Evolutionary conservation across 2,329 filamentous ascomycete genomes (phyloP), one percentile per base, ranked within the genome.

Genomic region (Cladobotryum protrusum): DNA sequence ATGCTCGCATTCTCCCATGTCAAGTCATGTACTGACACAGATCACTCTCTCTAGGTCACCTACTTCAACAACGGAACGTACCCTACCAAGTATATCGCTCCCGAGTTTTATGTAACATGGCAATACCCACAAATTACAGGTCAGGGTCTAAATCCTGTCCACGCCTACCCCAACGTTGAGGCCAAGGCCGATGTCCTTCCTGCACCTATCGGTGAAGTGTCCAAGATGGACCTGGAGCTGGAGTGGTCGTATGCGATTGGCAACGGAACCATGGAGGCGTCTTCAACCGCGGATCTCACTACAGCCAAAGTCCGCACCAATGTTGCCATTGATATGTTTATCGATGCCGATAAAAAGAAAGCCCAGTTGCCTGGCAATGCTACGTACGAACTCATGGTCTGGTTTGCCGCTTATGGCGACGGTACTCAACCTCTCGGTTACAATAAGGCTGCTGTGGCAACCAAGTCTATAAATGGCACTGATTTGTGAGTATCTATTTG

Each of bases 271-370:
- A 62, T 61, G 4, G 57, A 63, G 1, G 61, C 61, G 11, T 72
- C 71, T 2, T 64, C 70, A 50, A 52, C 62, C 3, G 34, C 61
- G 1, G 59, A 61, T 0, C 61, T 79, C 12, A 58, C 53, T 3
- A 52, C 61, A 0, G 61, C 63, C n/a, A 53, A 59, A 0, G 62
- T 78, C 52, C 76, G 78, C 56, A 65, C 75, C 61, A 81, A 81
- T 67, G 76, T 82, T 33, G 77, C 77, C 34, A 67, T 82, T 53
- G 78, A 82, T 65, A 77, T 81, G 71, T 82, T 81, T 63, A 63
- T 81, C 48, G 77, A 79, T 54, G 59, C 57, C 20, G 68, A 77
- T 59, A 59, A 69, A 48, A 57, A 54, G 1, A 69, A 61, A 1
- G 65, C 78, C 0, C 52, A 61, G 40, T 61, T 73, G 60, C 73